Base-by-base conservation (phyloP, 192 early-diverging fungal species). In the Coemansia sp. region DNA sequence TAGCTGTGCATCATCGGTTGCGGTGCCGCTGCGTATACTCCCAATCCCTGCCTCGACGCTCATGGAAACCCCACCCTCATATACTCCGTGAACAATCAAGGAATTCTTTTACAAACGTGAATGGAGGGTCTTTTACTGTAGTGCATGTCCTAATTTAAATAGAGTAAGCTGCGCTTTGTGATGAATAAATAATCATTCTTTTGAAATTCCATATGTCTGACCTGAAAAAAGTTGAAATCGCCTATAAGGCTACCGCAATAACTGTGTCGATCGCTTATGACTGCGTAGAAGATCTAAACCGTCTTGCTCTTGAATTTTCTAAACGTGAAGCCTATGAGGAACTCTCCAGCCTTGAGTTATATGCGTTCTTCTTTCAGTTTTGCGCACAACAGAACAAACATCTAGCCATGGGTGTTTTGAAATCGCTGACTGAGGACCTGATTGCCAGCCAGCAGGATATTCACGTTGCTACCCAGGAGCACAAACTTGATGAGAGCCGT, bases 401-500 rank as follows among this genome's bases (percentile, higher is more conserved):
- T 4, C 48, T 23, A 30, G 51, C 57, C 0, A 20, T 54, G 6
- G 31, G 20, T 9, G 40, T 68, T 7, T 49, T 60, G 20, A 42
- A 47, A 10, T 38, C 47, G 0, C 42, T 68, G 40, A 16, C 15
- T 30, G 14, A 37, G 6, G 21, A 41, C 20, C 37, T 43, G 9
- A 21, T 31, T 11, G 41, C 26, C 3, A 18, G 15, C 32, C 1
- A 12, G 0, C 23, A 12, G 20, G 46, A 56, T 23, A 64, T 71
- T 21, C 69, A 71, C 21, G 37, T 45, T 14, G 51, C 42, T 0
- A 15, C 60, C 14, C 52, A 59, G 11, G 8, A 39, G 0, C 62
- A 56, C 3, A 31, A 40, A 0, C 62, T 64, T 11, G 56, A 43
- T 28, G 43, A 58, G 6, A 17, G 17, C 0, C 26, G 56, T 5